A percentile compares a stretch with the other conserved stretches of the same genome.
Conservation (phyloP, 1,139 yeast genomes). For the Taphrina deformans region DNA sequence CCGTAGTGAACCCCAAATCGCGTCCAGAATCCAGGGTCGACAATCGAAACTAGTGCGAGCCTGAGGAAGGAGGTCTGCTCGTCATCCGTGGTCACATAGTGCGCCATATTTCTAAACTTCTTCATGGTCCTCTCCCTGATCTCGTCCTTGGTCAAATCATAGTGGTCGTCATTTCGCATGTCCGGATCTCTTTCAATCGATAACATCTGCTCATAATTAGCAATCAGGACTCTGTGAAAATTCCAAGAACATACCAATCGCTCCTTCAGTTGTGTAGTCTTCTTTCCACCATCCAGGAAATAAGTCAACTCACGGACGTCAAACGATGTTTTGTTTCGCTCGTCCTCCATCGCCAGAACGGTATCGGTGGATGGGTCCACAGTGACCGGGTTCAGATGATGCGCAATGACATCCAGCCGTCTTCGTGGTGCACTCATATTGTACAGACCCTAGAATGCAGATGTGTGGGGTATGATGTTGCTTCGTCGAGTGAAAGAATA, state of each 20-base stretch:
- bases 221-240: too few species aligned
- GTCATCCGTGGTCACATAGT: conserved; percentile 53
- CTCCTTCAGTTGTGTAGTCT: conserved; percentile 51
- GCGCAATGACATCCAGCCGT: conserved; percentile 33
- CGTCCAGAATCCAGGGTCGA: conserved; percentile 65
- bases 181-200: conserved; percentile 59
- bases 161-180: conserved; percentile 53
- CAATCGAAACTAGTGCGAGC: conserved; percentile 49
- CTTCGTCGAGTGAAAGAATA: too few species aligned
- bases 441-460: background rate
- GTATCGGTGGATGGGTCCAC: conserved; percentile 38
- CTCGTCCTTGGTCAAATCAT: conserved; percentile 55
- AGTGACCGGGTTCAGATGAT: conserved; percentile 18
- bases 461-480: background rate
- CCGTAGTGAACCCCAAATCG: conserved; percentile 69
- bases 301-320: conserved; percentile 54
- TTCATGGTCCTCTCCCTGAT: conserved; percentile 57
- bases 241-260: conserved; percentile 43
- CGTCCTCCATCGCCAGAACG: conserved; percentile 49
- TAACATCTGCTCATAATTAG: conserved; percentile 42
- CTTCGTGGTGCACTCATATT: conserved; percentile 26
- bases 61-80: conserved; percentile 46
- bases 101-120: conserved; percentile 55
- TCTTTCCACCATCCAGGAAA: conserved; percentile 58
- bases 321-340: conserved; percentile 53